Evolutionary conservation across 495 filamentous ascomycete species (phyloP), one percentile per base, ranked within the genome.

Genomic region (Penicillium soppii): DNA sequence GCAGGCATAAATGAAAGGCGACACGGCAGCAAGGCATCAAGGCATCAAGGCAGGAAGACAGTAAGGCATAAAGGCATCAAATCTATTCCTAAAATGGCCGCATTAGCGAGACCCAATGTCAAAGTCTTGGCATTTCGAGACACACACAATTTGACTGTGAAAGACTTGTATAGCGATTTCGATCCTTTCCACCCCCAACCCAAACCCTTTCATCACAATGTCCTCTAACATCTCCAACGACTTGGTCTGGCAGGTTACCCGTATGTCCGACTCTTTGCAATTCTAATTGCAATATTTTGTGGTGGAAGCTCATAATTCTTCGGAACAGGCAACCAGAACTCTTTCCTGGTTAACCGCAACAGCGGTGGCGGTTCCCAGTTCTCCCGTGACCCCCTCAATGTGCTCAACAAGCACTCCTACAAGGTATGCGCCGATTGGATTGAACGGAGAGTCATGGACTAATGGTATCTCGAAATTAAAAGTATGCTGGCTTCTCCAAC

Each of bases 401-500:
- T 97, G 63, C 76, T 75, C 63, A 97, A 97, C 84, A 77, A 87
- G 71, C 86, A 96, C 73, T 84, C 81, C 43, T 89, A 89, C 79
- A 98, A 95, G 87, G 91, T 94, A 78, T 32, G 61, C 21, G 23
- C 23, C 7, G 12, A 35, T 46, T 25, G 20, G n/a, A 20, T 29
- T 21, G 22, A 39, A 15, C 15, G 42, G 16, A 32, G n/a, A 17
- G 21, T 38, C 12, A 42, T 42, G 38, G n/a, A 36, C 39, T 33
- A 23, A 35, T 5, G 19, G 17, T 32, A 12, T 35, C 36, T 38
- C 30, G 40, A 23, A 12, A 39, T 46, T 63, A 55, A 69, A n/a
- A 92, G 89, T 84, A 95, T 73, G 87, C 89, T 53, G 94, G 94
- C 55, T 91, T 87, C 69, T 82, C 91, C 66, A 95, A 95, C 76